phyloP scores from a whole-genome alignment of 768 basidiomycete species.

The Lactarius hengduanensis region DNA sequence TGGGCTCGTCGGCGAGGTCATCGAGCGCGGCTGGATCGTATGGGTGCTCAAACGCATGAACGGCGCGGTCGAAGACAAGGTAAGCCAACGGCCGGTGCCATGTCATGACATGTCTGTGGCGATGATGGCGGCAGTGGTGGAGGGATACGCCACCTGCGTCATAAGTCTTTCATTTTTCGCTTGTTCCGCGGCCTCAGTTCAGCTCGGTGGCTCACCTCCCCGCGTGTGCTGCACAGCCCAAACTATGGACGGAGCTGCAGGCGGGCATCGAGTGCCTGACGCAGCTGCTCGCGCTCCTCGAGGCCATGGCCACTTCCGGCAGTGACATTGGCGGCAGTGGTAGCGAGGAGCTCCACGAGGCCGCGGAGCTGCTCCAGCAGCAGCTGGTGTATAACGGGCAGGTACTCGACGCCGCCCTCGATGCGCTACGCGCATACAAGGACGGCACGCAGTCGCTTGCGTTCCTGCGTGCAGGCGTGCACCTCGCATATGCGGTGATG shows the following conservation, averaged over 20 bases:
- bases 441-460: conserved; percentile 73
- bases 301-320: conserved; percentile 65
- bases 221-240: conserved; percentile 56
- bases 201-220: conserved; percentile 1
- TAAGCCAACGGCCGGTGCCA: conserved; percentile 32
- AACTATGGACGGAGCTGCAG: conserved; percentile 91
- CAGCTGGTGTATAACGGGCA: conserved; percentile 96
- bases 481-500: conserved; percentile 82
- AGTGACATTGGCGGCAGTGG: conserved; percentile 37
- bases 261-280: conserved; percentile 93
- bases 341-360: conserved; percentile 50
- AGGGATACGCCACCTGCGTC: not conserved
- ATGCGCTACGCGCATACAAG: conserved; percentile 74
- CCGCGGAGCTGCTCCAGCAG: conserved; percentile 78
- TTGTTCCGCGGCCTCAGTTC: not conserved
- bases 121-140: conserved; percentile 19
- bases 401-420: conserved; percentile 83
- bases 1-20: conserved; percentile 79
- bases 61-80: conserved; percentile 88
- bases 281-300: conserved; percentile 86
- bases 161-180: not conserved
- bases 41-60: conserved; percentile 92
- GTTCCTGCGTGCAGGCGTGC: conserved; percentile 84
- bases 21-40: conserved; percentile 81
- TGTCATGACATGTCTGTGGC: too few relatives aligned